A percentile compares a stretch with the other conserved stretches of the same genome.
Conservation (phyloP, 225 moss, liverwort and hornwort genomes). For the Polytrichum formosum region DNA sequence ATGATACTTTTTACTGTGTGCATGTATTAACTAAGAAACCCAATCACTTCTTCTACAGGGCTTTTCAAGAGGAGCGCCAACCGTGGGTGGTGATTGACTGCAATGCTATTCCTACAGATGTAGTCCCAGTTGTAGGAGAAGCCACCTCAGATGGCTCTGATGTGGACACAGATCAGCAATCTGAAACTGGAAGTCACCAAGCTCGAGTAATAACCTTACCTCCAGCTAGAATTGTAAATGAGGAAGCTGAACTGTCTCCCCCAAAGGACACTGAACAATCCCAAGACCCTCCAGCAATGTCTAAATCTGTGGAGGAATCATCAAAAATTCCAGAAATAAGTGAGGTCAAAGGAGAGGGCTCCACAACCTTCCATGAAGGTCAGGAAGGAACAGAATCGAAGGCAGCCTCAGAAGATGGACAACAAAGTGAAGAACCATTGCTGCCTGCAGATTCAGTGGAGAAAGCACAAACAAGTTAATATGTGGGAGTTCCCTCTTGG, state of each 20-base stretch:
- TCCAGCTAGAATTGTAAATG: not conserved
- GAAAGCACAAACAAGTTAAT: not conserved
- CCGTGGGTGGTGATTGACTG: constrained; percentile 94
- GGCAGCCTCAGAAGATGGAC: not conserved
- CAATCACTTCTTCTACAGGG: constrained; percentile 33
- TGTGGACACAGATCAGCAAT: constrained; percentile 1
- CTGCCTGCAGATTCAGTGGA: not conserved
- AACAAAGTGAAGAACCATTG: not conserved
- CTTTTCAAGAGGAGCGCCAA: constrained; percentile 88
- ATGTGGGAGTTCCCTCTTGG: not conserved
- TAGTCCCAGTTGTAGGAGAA: constrained; percentile 19
- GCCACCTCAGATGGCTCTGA: not conserved
- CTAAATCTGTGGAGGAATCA: not conserved
- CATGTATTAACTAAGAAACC: not conserved
- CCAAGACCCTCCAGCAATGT: not conserved
- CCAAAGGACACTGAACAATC: not conserved
- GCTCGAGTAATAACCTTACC: not conserved
- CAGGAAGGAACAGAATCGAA: not conserved
- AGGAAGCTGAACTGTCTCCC: not conserved
- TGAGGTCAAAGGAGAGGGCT: not conserved
- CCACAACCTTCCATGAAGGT: not conserved
- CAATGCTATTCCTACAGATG: constrained; percentile 57
- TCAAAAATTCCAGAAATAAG: not conserved
- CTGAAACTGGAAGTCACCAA: constrained; percentile 9
- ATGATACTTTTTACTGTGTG: not conserved